Conservation (phyloP, 305 asterid genomes). For the Nicotiana rustica region DNA sequence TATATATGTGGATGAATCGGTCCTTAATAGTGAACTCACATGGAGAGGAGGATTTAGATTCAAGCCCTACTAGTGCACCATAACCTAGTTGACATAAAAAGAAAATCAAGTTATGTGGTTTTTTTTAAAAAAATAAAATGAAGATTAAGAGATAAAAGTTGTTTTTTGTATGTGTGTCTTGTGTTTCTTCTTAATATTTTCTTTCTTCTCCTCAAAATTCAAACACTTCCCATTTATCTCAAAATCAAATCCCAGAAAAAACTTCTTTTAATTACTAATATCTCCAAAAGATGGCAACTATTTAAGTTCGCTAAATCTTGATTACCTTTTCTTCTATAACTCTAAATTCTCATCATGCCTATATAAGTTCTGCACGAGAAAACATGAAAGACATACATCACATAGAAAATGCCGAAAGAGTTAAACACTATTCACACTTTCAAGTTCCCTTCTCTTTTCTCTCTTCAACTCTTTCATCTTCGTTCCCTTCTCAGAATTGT, state of each 20-base stretch:
- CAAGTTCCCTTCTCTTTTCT: not conserved
- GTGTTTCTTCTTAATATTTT: not conserved
- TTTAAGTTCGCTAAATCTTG: not conserved
- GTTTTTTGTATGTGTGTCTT: too few species aligned
- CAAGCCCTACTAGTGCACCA: too few species aligned
- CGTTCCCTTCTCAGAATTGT: not conserved
- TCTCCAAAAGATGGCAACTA: not conserved
- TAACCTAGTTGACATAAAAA: too few species aligned
- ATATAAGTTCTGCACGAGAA: not conserved
- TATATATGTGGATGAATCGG: too few species aligned
- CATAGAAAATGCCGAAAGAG: not conserved
- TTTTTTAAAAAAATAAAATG: too few species aligned
- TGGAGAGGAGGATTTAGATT: too few species aligned
- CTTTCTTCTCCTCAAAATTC: not conserved
- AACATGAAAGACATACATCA: not conserved
- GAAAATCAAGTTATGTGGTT: too few species aligned
- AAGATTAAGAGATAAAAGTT: too few species aligned
- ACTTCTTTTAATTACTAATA: not conserved
- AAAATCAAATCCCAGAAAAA: not conserved
- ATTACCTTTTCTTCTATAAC: not conserved
- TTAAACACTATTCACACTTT: not conserved
- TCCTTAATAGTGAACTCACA: too few species aligned
- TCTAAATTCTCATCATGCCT: not conserved
- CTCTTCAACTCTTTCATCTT: not conserved
- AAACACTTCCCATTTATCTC: not conserved